These are phyloP conservation scores for Rhinocladiella similis DNA, from an alignment of 2,329 filamentous ascomycete species.

Conservation along the genomic window DNA sequence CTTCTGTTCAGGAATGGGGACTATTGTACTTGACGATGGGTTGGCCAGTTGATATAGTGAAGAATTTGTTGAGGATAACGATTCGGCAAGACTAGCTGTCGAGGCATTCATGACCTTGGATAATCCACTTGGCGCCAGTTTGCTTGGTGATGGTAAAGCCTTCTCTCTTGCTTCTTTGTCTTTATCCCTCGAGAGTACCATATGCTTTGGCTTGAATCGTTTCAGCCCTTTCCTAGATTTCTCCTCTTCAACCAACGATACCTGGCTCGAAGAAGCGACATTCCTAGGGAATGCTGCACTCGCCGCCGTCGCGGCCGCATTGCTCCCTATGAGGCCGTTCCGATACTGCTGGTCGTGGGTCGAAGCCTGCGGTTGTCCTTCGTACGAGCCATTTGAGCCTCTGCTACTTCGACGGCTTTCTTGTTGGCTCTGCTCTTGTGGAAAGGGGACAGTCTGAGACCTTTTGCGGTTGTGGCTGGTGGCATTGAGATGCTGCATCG, in stretches of 20 bases:
- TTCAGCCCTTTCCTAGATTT: conserved; percentile 60
- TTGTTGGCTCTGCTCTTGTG: conserved; percentile 35
- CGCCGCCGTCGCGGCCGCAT: conserved; percentile 62
- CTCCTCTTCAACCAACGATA: conserved; percentile 35
- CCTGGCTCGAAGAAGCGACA: conserved; percentile 33
- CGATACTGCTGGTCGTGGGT: conserved; percentile 40
- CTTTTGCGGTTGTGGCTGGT: conserved; percentile 51
- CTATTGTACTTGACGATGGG: conserved; percentile 57
- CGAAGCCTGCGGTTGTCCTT: conserved; percentile 30
- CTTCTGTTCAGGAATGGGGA: conserved; percentile 38
- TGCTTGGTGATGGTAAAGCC: conserved; percentile 60
- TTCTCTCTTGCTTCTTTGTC: conserved; percentile 50
- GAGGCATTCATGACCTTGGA: conserved; percentile 60
- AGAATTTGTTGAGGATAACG: conserved; percentile 51
- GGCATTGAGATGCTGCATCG: conserved; percentile 57
- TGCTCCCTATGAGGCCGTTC: conserved; percentile 53
- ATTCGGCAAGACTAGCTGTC: conserved; percentile 60
- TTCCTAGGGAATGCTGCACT: conserved; percentile 62
- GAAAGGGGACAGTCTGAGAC: conserved; percentile 52
- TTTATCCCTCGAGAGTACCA: conserved; percentile 62
- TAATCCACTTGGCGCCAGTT: conserved; percentile 53
- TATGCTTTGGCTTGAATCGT: conserved; percentile 70
- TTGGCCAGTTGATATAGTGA: conserved; percentile 64
- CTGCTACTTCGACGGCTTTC: conserved; percentile 36
- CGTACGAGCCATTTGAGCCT: conserved; percentile 34